These are phyloP conservation scores for Panicum virgatum DNA, from an alignment of 202 grass and related monocot species.

Conservation along the genomic window DNA sequence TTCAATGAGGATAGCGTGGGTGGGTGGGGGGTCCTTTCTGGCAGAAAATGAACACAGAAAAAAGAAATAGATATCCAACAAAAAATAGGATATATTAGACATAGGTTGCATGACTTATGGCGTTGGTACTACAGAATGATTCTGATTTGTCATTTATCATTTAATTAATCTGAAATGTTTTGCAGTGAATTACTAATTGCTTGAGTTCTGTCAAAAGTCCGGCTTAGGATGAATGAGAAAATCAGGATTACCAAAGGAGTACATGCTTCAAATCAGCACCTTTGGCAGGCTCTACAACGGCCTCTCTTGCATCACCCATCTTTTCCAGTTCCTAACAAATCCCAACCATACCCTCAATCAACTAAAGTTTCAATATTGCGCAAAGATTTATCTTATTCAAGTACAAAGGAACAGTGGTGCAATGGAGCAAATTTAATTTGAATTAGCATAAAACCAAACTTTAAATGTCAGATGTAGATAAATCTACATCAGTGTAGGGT, in stretches of 20 bases:
- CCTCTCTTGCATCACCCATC: slow-evolving; percentile 88
- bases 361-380: slow-evolving; percentile 32
- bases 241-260: slow-evolving; percentile 34
- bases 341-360: slow-evolving; percentile 60
- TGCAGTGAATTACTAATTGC: not conserved
- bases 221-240: slow-evolving; percentile 8
- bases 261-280: slow-evolving; percentile 56
- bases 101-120: not conserved
- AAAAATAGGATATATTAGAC: not conserved
- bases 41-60: not conserved
- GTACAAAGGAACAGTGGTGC: not conserved
- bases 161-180: not conserved
- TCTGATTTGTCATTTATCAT: not conserved
- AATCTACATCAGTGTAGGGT: not conserved
- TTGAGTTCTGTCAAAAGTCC: not conserved
- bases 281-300: slow-evolving; percentile 54
- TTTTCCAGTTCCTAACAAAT: slow-evolving; percentile 94
- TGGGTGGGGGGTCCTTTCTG: not conserved
- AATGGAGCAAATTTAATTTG: not conserved
- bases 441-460: not conserved
- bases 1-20: too few species aligned
- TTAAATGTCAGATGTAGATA: not conserved
- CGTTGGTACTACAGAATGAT: not conserved
- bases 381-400: slow-evolving; percentile 13
- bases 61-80: not conserved